These are phyloP conservation scores for Penicillium sp. DNA, from an alignment of 2,329 filamentous ascomycete species.

Conservation along the genomic window DNA sequence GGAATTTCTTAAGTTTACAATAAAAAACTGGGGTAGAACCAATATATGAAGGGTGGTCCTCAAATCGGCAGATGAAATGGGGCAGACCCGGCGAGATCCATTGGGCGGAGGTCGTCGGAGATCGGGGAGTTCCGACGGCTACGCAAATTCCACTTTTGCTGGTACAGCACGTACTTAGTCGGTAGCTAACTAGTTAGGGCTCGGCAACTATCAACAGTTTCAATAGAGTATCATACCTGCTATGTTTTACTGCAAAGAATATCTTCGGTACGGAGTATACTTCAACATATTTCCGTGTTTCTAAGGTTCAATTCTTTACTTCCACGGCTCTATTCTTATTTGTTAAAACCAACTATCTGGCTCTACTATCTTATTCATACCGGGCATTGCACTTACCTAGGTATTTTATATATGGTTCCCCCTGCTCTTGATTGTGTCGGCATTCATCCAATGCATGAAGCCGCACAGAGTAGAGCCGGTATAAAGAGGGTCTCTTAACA, in stretches of 20 bases:
- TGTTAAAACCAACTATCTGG: too few species aligned
- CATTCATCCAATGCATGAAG: background rate
- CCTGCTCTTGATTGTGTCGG: background rate
- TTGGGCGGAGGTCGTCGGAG: slow-evolving; percentile 15
- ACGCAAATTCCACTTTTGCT: background rate
- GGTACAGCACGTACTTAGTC: background rate
- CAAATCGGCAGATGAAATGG: slow-evolving; percentile 8
- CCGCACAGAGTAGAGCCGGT: background rate
- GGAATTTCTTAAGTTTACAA: background rate
- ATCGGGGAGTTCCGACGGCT: background rate
- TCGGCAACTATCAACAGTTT: too few species aligned
- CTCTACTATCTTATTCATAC: background rate
- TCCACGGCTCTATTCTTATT: too few species aligned
- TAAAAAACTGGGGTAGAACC: slow-evolving; percentile 2
- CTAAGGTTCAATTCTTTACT: too few species aligned
- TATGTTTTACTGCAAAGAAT: too few species aligned
- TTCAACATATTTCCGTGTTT: too few species aligned
- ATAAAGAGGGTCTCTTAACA: background rate
- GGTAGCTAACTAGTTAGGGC: too few species aligned
- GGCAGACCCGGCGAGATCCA: slow-evolving; percentile 18
- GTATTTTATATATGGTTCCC: background rate
- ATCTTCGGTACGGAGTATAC: too few species aligned
- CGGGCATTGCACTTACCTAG: background rate
- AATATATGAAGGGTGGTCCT: slow-evolving; percentile 1
- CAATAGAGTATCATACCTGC: too few species aligned